phyloP scores from a whole-genome alignment of 805 yeast genomes.

The Candida nitratophila region DNA sequence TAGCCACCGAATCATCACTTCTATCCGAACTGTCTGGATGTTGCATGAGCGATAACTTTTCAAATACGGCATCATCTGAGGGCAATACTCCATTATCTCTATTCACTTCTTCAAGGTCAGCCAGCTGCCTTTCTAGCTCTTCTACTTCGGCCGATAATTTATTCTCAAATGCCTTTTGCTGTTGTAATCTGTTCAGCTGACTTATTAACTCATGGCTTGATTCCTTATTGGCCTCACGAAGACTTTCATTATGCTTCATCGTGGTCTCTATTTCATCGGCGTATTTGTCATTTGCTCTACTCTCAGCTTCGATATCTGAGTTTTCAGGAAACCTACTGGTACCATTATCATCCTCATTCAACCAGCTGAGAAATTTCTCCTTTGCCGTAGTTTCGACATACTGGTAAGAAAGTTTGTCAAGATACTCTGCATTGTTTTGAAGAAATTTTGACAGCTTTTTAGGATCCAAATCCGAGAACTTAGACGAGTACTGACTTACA shows the following conservation, averaged over 20 bases:
- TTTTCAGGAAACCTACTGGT: constrained; percentile 5
- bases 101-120: constrained; percentile 13
- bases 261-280: constrained; percentile 9
- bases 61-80: neutral
- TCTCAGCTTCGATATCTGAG: neutral
- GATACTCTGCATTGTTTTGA: constrained; percentile 31
- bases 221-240: constrained; percentile 12
- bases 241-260: constrained; percentile 6
- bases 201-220: constrained; percentile 7
- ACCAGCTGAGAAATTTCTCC: constrained; percentile 52
- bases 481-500: neutral
- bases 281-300: neutral
- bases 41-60: neutral
- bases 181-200: neutral
- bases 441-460: constrained; percentile 28
- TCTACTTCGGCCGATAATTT: neutral
- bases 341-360: constrained; percentile 26
- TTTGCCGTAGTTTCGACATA: constrained; percentile 69
- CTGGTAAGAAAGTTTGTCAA: constrained; percentile 52
- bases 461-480: constrained; percentile 19
- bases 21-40: neutral
- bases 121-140: constrained; percentile 4
- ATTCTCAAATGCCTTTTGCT: neutral
- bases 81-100: constrained; percentile 3
- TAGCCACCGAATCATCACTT: neutral